Base-by-base conservation (phyloP, 371 early-diverging fungal genomes). In the Mortierella sp. region DNA sequence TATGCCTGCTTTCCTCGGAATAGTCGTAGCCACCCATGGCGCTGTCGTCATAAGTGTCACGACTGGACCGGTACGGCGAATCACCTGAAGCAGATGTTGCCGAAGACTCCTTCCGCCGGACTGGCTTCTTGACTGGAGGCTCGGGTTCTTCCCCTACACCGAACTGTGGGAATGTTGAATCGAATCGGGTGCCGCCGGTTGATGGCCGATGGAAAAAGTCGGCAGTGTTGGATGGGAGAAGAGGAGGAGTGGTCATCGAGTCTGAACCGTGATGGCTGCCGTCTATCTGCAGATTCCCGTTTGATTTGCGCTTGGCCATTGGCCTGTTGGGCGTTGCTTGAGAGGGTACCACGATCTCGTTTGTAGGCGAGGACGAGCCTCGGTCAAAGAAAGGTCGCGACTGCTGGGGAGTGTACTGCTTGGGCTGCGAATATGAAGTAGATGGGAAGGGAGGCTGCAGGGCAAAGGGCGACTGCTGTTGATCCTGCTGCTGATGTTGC, bases 41-140 rank as follows among this genome's bases (percentile, higher is more conserved):
- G n/a, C 37, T 63, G 14, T 59, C 68, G 57, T 66, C 66, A 21
- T 68, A 57, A 6, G 56, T 53, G 55, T 75, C 70, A 6, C 62
- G 66, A 57, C 62, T 69, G 1, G 59, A 62, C 19, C 68, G 75
- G 58, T 53, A 53, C 56, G 57, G 45, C 30, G 37, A 7, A 2
- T 18, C n/a, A 11, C 62, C 60, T 23, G 61, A 43, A 5, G 68
- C 19, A 5, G 21, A 57, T 18, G 56, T 57, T 12, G 53, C 57
- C 9, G 72, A 64, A 4, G 68, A 76, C 21, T 65, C 77, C 51
- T 76, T 76, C 9, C 77, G 77, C 37, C 66, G 44, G 15, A 62
- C 64, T n/a, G 72, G 14, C 53, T 68, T 68, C 57, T 72, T 76
- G 25, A 68, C 19, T 7, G 52, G 28, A 19, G 57, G 53, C 3